Conservation (phyloP, 345 rosid species). For the Adansonia digitata region DNA sequence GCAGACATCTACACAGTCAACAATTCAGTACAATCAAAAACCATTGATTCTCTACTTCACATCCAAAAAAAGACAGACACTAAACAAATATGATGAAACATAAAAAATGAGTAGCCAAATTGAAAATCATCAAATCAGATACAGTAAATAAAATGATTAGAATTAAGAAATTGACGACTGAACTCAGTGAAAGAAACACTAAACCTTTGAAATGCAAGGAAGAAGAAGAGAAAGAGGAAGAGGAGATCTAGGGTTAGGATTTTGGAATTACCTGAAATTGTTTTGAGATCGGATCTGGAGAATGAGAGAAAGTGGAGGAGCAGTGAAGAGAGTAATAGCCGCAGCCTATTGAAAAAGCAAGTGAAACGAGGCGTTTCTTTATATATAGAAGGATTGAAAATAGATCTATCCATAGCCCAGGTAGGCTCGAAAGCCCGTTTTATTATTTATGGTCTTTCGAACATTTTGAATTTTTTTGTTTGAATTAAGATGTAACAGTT, state of each 20-base stretch:
- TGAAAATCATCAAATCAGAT: not conserved
- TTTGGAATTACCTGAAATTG: not conserved
- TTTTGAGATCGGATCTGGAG: not conserved
- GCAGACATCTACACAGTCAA: not conserved
- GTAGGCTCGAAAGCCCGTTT: too few species aligned
- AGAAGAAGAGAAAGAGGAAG: not conserved
- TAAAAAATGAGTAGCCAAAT: not conserved
- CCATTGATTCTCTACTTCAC: not conserved
- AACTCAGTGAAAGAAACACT: not conserved
- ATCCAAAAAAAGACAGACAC: not conserved
- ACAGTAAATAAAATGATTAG: not conserved
- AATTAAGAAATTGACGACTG: not conserved
- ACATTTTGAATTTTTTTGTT: too few species aligned
- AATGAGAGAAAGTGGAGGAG: not conserved
- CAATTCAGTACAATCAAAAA: not conserved
- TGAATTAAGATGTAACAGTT: too few species aligned
- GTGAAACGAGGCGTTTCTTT: not conserved
- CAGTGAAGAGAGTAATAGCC: not conserved
- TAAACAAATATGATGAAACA: not conserved
- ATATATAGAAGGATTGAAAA: not conserved
- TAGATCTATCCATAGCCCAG: too few species aligned
- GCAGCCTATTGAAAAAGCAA: not conserved
- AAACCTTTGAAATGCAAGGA: not conserved
- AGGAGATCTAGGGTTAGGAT: conserved; percentile 1
- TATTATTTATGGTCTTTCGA: too few species aligned